Evolutionary conservation across 257 asterid species (phyloP).

Genomic region (Gentiana dahurica): DNA sequence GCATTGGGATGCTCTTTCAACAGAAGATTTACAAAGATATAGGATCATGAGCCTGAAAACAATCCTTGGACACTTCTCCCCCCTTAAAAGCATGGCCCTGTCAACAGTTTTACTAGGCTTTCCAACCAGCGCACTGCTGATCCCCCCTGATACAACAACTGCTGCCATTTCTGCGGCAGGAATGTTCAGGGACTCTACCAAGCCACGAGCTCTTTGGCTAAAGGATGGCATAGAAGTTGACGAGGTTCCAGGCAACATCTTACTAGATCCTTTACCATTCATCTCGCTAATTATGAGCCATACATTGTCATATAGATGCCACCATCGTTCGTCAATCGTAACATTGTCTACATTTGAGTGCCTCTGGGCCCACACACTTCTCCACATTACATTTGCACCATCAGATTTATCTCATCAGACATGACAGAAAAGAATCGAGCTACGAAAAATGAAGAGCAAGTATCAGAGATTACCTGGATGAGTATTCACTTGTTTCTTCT

Average conservation of each 20-base stretch:
- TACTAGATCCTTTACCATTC: conserved; percentile 74
- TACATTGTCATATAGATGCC: conserved; percentile 71
- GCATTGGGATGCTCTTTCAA: conserved; percentile 88
- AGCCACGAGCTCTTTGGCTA: conserved; percentile 95
- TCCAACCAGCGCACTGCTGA: conserved; percentile 86
- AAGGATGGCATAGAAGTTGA: conserved; percentile 58
- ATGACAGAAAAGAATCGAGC: no score
- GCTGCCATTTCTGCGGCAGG: conserved; percentile 99
- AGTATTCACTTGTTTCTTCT: conserved; percentile 49
- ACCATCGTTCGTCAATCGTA: conserved; percentile 60
- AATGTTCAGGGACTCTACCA: conserved; percentile 92
- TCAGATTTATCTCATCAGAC: background rate
- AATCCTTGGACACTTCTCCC: conserved; percentile 89
- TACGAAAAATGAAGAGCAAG: no score
- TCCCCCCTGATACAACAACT: conserved; percentile 85
- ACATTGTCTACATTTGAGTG: conserved; percentile 33
- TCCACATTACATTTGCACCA: conserved; percentile 13
- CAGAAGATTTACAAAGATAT: conserved; percentile 88
- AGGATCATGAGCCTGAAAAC: conserved; percentile 69
- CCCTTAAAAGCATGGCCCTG: conserved; percentile 92
- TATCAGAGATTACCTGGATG: conserved; percentile 41
- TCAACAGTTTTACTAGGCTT: conserved; percentile 74
- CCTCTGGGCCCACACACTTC: conserved; percentile 27
- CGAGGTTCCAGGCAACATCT: conserved; percentile 60
- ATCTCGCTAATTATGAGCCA: conserved; percentile 64